Percentiles rank a stretch among this genome's conserved stretches.
phyloP scores from a whole-genome alignment of 1,284 basidiomycete genomes.

The Quambalaria eucalypti region DNA sequence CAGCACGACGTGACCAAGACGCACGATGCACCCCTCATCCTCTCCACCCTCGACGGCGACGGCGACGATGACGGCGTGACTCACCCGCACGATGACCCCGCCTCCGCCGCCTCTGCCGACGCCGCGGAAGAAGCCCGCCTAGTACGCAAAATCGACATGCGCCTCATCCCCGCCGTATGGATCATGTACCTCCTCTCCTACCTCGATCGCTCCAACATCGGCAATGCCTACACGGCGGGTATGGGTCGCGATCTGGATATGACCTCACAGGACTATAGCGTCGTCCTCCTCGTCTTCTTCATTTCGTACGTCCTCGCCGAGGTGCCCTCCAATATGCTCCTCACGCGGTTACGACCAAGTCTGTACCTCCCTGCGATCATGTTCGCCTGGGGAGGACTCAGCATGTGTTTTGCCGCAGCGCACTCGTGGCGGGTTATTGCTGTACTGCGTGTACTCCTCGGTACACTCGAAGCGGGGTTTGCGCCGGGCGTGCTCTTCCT shows the following conservation, averaged over 20 bases:
- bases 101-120: no score
- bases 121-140: constrained; percentile 43
- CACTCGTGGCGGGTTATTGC: constrained; percentile 7
- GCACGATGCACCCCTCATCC: no score
- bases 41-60: no score
- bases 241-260: constrained; percentile 15
- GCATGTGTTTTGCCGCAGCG: constrained; percentile 11
- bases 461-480: constrained; percentile 24
- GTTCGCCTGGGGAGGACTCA: constrained; percentile 24
- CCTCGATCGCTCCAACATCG: constrained; percentile 16
- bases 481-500: constrained; percentile 34
- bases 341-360: constrained; percentile 15
- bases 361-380: constrained; percentile 26
- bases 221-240: constrained; percentile 11
- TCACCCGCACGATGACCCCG: no score
- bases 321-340: constrained; percentile 20
- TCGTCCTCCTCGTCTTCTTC: constrained; percentile 18
- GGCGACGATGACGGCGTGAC: no score
- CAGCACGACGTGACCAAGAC: no score
- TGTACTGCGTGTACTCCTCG: constrained; percentile 13
- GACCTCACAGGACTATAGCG: constrained; percentile 8
- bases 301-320: constrained; percentile 14
- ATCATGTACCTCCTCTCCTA: constrained; percentile 38
- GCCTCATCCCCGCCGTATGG: constrained; percentile 47
- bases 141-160: constrained; percentile 48